These are phyloP conservation scores for Juglanconis oblonga DNA, from an alignment of 2,329 filamentous ascomycete genomes.

Conservation along the genomic window DNA sequence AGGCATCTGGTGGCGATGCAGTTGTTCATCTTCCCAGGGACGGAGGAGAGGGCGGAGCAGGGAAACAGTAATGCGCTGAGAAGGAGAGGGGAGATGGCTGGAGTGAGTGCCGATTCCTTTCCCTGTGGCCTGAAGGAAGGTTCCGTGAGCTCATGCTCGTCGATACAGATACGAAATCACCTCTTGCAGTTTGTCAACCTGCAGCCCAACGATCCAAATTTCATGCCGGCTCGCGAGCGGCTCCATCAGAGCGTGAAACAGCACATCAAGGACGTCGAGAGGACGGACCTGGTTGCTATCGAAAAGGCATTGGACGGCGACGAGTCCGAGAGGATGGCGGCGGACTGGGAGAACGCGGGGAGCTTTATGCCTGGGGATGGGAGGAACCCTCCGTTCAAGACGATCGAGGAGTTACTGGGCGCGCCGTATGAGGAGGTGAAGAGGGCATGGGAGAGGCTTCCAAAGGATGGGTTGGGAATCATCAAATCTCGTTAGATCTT, in stretches of 20 bases:
- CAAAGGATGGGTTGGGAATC: not conserved
- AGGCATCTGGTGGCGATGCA: constrained; percentile 12
- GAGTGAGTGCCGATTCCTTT: not conserved
- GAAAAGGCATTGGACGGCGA: constrained; percentile 6
- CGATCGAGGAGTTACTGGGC: not conserved
- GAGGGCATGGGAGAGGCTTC: not conserved
- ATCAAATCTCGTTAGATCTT: too few species aligned
- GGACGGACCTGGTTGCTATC: constrained; percentile 10
- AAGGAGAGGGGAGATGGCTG: constrained; percentile 1
- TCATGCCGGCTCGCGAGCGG: not conserved
- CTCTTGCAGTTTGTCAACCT: not conserved
- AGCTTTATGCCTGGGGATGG: constrained; percentile 4
- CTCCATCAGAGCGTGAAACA: not conserved
- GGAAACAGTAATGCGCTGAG: constrained; percentile 1
- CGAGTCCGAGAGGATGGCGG: constrained; percentile 11
- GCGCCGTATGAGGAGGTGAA: not conserved
- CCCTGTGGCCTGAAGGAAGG: not conserved
- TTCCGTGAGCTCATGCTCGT: not conserved
- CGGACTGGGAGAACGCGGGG: constrained; percentile 3
- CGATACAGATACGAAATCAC: not conserved
- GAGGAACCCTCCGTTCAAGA: constrained; percentile 4
- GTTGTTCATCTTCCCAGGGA: constrained; percentile 15
- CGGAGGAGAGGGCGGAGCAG: constrained; percentile 1
- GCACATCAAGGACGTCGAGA: constrained; percentile 10
- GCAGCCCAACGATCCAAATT: not conserved